A percentile compares a stretch with the other conserved stretches of the same genome.
Conservation (phyloP, 2,329 filamentous ascomycete genomes). For the Sporothrix globosa region DNA sequence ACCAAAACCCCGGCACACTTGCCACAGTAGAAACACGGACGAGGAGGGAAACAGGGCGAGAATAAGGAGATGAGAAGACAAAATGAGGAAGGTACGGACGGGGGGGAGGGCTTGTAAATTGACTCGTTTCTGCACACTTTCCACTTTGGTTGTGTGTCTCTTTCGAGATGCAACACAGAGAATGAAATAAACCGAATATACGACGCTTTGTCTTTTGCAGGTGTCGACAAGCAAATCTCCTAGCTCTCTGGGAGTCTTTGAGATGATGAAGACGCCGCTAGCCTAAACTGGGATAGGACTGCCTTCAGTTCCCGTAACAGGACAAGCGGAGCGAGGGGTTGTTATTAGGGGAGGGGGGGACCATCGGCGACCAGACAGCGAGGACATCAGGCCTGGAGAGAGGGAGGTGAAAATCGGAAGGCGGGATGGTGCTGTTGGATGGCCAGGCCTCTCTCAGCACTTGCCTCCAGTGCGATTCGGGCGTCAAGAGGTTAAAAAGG, state of each 20-base stretch:
- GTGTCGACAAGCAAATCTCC: too few species aligned
- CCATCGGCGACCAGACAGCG: too few species aligned
- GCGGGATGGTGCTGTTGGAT: not conserved
- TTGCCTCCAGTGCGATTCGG: not conserved
- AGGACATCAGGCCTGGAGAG: not conserved
- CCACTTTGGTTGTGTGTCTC: too few species aligned
- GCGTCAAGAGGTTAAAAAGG: not conserved
- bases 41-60: too few species aligned
- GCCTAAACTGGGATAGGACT: constrained; percentile 22
- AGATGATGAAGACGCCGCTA: constrained; percentile 1
- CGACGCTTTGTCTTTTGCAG: too few species aligned
- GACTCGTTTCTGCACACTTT: too few species aligned
- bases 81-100: too few species aligned
- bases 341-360: not conserved
- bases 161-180: too few species aligned
- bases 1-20: not conserved
- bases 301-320: constrained; percentile 17
- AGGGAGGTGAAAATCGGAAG: constrained; percentile 8
- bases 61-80: too few species aligned
- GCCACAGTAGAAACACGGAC: not conserved
- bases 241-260: not conserved
- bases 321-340: constrained; percentile 23
- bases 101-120: too few species aligned
- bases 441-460: not conserved
- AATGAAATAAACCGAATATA: too few species aligned